Percentiles rank a stretch among this genome's conserved stretches.
Conservation (phyloP, 176 grass and related monocot genomes). For the Pharus latifolius region DNA sequence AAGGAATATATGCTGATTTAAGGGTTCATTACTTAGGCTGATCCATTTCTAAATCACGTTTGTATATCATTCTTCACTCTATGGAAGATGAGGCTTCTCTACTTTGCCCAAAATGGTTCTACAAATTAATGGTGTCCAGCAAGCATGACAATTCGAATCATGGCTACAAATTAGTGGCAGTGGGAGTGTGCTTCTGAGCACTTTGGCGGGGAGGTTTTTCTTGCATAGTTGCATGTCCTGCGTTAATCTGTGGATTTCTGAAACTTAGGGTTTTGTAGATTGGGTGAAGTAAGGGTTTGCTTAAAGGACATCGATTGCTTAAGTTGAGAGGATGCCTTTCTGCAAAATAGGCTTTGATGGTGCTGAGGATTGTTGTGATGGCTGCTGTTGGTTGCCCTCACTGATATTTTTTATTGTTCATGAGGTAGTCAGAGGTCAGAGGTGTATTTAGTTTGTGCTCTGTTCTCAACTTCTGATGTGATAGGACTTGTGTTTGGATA, state of each 20-base stretch:
- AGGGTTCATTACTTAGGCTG: too few species aligned
- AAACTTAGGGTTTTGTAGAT: not conserved
- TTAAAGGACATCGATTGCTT: not conserved
- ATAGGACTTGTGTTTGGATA: too few species aligned
- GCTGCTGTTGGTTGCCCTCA: too few species aligned
- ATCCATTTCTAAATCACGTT: too few species aligned
- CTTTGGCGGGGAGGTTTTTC: too few species aligned
- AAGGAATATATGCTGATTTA: too few species aligned
- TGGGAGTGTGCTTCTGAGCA: too few species aligned
- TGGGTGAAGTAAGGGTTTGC: not conserved
- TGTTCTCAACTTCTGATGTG: too few species aligned
- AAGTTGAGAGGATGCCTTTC: not conserved
- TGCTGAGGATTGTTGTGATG: not conserved
- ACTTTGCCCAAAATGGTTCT: not conserved
- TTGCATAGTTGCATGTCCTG: not conserved
- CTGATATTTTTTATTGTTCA: not conserved
- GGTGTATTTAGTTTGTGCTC: not conserved
- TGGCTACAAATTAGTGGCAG: too few species aligned
- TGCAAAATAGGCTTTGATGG: not conserved
- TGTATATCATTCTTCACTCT: not conserved
- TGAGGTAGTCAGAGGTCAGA: not conserved
- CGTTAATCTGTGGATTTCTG: not conserved
- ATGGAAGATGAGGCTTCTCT: too few species aligned
- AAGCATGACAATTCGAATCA: not conserved
- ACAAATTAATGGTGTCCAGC: not conserved